Evolutionary conservation across 352 stramenopile species (phyloP).

Genomic region (Pythium apleroticum): DNA sequence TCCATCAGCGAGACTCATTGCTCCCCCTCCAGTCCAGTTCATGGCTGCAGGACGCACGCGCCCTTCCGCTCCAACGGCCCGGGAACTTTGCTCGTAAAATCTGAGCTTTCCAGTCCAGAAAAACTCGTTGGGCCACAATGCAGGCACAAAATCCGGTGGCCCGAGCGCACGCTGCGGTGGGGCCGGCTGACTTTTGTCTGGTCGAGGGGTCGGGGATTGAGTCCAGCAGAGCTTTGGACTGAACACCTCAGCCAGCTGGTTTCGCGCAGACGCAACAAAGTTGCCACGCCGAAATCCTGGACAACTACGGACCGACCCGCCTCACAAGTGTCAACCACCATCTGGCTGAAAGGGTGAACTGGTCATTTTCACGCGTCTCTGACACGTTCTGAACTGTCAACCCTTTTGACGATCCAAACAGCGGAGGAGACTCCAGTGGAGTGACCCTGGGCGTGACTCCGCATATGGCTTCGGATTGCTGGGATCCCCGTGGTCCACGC

Average conservation of each 20-base stretch:
- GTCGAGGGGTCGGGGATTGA: not conserved
- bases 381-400: not conserved
- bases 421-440: too few species aligned
- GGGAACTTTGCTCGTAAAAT: not conserved
- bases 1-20: too few species aligned
- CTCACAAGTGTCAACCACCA: not conserved
- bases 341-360: not conserved
- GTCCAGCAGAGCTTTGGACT: not conserved
- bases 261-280: not conserved
- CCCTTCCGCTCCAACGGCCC: not conserved
- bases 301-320: not conserved
- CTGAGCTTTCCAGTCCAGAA: not conserved
- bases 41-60: not conserved
- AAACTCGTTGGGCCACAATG: not conserved
- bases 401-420: too few species aligned
- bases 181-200: not conserved
- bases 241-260: not conserved
- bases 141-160: not conserved
- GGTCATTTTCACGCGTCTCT: conserved; percentile 6
- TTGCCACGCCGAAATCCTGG: conserved; percentile 3
- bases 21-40: not conserved
- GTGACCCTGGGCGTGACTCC: not conserved
- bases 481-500: too few species aligned
- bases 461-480: too few species aligned
- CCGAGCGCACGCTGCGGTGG: not conserved